Conservation (phyloP, 768 basidiomycete species). For the Lactifluus subvellereus region DNA sequence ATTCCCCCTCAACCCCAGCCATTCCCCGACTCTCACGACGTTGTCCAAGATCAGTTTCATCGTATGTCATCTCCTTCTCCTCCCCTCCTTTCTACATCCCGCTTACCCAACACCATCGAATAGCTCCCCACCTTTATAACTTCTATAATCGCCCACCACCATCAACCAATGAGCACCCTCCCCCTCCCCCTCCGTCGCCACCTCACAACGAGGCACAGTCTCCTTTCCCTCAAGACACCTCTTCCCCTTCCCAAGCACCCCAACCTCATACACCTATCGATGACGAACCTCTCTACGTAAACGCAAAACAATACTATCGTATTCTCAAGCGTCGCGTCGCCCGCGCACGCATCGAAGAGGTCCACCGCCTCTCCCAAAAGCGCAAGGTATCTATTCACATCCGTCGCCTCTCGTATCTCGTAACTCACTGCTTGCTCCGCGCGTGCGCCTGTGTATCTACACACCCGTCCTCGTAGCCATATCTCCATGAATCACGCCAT, state of each 20-base stretch:
- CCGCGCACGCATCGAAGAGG: slow-evolving; percentile 85
- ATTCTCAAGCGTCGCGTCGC: slow-evolving; percentile 94
- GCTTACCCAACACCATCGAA: slow-evolving; percentile 15
- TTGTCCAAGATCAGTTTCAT: slow-evolving; percentile 19
- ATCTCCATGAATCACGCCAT: slow-evolving; percentile 96
- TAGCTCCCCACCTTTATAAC: slow-evolving; percentile 20
- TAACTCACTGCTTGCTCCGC: slow-evolving; percentile 1
- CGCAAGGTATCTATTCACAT: slow-evolving; percentile 59
- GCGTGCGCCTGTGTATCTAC: background rate
- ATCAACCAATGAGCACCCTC: slow-evolving; percentile 28
- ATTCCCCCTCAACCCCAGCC: slow-evolving; percentile 32
- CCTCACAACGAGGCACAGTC: slow-evolving; percentile 17
- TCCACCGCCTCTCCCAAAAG: slow-evolving; percentile 87
- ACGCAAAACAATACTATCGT: slow-evolving; percentile 98
- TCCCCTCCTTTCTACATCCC: slow-evolving; percentile 14
- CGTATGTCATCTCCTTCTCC: slow-evolving; percentile 9
- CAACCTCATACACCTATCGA: slow-evolving; percentile 52
- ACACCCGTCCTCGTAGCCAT: slow-evolving; percentile 54
- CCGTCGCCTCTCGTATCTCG: background rate
- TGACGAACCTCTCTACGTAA: slow-evolving; percentile 98
- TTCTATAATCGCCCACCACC: slow-evolving; percentile 29
- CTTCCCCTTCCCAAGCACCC: slow-evolving; percentile 29
- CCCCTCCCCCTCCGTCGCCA: slow-evolving; percentile 18
- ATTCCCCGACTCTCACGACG: slow-evolving; percentile 32
- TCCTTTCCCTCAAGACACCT: slow-evolving; percentile 10